Conservation (phyloP, 2,329 filamentous ascomycete species). For the Aplosporella prunicola region DNA sequence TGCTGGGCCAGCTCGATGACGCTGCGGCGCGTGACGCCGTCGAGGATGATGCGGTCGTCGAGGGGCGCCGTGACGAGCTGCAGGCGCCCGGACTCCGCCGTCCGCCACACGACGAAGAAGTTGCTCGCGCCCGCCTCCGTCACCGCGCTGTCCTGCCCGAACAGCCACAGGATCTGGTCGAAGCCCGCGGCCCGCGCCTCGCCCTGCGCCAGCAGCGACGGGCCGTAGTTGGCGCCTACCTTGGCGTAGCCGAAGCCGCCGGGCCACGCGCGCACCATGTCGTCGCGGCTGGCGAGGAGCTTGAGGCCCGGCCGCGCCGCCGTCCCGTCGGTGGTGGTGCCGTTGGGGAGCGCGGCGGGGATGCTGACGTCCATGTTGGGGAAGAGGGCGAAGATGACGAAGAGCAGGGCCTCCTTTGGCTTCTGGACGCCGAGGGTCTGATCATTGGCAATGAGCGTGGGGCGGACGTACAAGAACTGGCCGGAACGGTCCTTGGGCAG, state of each 20-base stretch:
- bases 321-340: conserved; percentile 14
- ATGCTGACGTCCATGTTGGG: conserved; percentile 31
- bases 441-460: conserved; percentile 77
- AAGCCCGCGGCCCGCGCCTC: conserved; percentile 66
- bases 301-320: conserved; percentile 39
- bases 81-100: conserved; percentile 47
- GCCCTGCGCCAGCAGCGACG: conserved; percentile 65
- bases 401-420: conserved; percentile 78
- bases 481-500: conserved; percentile 60
- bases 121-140: conserved; percentile 90
- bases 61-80: conserved; percentile 78
- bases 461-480: conserved; percentile 73
- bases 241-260: conserved; percentile 90
- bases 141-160: conserved; percentile 65
- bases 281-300: conserved; percentile 68
- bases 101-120: conserved; percentile 78
- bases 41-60: conserved; percentile 73
- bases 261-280: conserved; percentile 85
- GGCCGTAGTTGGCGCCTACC: conserved; percentile 89
- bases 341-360: conserved; percentile 16
- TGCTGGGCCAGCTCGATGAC: conserved; percentile 63
- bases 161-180: conserved; percentile 91
- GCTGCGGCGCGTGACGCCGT: conserved; percentile 78
- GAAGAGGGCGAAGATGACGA: conserved; percentile 55
- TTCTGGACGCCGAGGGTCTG: conserved; percentile 70